Evolutionary conservation across 176 grass and related monocot species (phyloP).

Genomic region (Ensete ventricosum): DNA sequence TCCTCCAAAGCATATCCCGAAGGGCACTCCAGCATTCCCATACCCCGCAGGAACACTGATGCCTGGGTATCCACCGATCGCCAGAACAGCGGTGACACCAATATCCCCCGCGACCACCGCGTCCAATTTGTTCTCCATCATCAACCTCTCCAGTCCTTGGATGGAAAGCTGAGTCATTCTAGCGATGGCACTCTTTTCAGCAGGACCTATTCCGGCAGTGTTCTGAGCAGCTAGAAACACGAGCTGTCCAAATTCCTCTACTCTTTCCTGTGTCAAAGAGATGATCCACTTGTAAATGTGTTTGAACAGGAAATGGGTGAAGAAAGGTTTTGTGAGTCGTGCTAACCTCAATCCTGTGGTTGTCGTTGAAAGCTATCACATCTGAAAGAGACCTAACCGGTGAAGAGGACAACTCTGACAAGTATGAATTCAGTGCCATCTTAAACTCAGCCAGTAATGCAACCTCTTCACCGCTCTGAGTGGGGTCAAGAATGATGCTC

Average conservation of each 20-base stretch:
- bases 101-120: conserved; percentile 25
- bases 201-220: conserved; percentile 25
- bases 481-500: conserved; percentile 32
- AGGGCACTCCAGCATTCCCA: conserved; percentile 27
- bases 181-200: conserved; percentile 23
- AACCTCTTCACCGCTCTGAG: conserved; percentile 31
- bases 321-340: not conserved
- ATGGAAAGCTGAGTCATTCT: conserved; percentile 31
- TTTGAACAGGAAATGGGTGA: not conserved
- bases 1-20: conserved; percentile 60
- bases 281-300: not conserved
- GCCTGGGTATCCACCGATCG: conserved; percentile 43
- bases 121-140: conserved; percentile 35
- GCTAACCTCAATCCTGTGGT: conserved; percentile 30
- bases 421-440: conserved; percentile 32
- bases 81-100: conserved; percentile 7
- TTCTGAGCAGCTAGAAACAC: conserved; percentile 35
- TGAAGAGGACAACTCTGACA: conserved; percentile 31
- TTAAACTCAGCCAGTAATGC: conserved; percentile 54
- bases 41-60: conserved; percentile 61
- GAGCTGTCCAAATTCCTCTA: conserved; percentile 33
- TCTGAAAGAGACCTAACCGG: conserved; percentile 46
- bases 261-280: conserved; percentile 35
- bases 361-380: conserved; percentile 54
- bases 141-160: conserved; percentile 33